A percentile compares a stretch with the other conserved stretches of the same genome.
Conservation (phyloP, 805 yeast genomes). For the Metschnikowia baotianmanensis region DNA sequence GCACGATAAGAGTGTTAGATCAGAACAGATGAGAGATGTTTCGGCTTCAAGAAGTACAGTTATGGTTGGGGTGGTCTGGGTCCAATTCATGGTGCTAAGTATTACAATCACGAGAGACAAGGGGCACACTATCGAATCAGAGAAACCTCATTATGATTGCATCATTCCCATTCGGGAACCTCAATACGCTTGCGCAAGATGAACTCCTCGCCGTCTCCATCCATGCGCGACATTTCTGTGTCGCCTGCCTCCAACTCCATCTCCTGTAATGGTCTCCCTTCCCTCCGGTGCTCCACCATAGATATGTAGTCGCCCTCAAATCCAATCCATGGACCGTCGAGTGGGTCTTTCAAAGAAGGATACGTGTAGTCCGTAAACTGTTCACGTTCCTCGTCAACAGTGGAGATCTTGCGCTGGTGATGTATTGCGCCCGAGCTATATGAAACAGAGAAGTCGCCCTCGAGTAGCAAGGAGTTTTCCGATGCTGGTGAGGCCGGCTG, state of each 20-base stretch:
- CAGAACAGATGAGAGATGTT: too few species aligned
- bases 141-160: background rate
- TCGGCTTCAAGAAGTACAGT: too few species aligned
- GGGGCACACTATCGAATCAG: background rate
- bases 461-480: conserved; percentile 15
- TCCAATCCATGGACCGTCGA: conserved; percentile 58
- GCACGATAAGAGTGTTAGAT: too few species aligned
- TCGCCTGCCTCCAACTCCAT: conserved; percentile 24
- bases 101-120: too few species aligned
- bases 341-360: conserved; percentile 45
- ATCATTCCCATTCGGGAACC: conserved; percentile 20
- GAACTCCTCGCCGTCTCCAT: conserved; percentile 10
- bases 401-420: conserved; percentile 41
- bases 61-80: too few species aligned
- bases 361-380: conserved; percentile 48
- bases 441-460: conserved; percentile 18
- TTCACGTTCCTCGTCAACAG: conserved; percentile 58
- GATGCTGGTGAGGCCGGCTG: conserved; percentile 1
- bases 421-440: conserved; percentile 9
- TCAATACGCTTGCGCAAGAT: conserved; percentile 17
- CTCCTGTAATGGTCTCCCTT: conserved; percentile 3
- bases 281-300: conserved; percentile 31
- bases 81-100: too few species aligned
- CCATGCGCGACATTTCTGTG: background rate
- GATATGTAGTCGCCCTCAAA: conserved; percentile 52